Percentiles rank a stretch among this genome's conserved stretches.
These are phyloP conservation scores for Zarea fungicola DNA, from an alignment of 2,329 filamentous ascomycete genomes.

Conservation along the genomic window DNA sequence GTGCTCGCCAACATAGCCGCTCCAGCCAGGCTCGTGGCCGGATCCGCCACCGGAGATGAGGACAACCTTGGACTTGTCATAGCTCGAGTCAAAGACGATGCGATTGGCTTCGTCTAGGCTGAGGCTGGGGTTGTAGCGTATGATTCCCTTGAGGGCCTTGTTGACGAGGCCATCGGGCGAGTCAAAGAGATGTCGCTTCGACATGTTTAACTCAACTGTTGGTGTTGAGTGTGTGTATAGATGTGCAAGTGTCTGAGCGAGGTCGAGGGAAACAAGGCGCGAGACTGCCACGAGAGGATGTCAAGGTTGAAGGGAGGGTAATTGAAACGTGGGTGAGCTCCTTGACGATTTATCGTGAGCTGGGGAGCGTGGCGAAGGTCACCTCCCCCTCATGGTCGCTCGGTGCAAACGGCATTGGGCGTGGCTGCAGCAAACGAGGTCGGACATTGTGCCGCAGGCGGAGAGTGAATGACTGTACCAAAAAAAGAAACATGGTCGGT, in stretches of 20 bases:
- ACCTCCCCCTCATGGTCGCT: background rate
- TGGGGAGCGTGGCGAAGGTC: background rate
- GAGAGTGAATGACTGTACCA: background rate
- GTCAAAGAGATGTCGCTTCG: slow-evolving; percentile 47
- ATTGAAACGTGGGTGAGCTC: background rate
- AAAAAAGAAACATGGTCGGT: background rate
- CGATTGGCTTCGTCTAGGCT: slow-evolving; percentile 45
- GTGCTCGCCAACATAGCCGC: slow-evolving; percentile 58
- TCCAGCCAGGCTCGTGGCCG: slow-evolving; percentile 58
- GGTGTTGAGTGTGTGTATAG: no score
- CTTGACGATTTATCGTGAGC: slow-evolving; percentile 7
- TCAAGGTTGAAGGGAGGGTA: background rate
- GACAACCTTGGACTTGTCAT: slow-evolving; percentile 40
- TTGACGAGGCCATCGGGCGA: slow-evolving; percentile 49
- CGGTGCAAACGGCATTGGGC: background rate
- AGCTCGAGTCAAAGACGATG: slow-evolving; percentile 44
- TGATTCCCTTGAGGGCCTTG: slow-evolving; percentile 46
- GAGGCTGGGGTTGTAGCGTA: slow-evolving; percentile 48
- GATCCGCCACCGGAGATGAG: slow-evolving; percentile 53
- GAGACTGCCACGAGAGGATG: background rate
- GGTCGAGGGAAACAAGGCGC: slow-evolving; percentile 1
- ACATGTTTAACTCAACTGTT: slow-evolving; percentile 33
- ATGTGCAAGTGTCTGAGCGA: slow-evolving; percentile 8
- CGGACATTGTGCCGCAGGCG: slow-evolving; percentile 7
- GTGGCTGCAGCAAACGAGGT: background rate